Conservation (phyloP, 2,329 filamentous ascomycete species). For the Didymella pomorum region DNA sequence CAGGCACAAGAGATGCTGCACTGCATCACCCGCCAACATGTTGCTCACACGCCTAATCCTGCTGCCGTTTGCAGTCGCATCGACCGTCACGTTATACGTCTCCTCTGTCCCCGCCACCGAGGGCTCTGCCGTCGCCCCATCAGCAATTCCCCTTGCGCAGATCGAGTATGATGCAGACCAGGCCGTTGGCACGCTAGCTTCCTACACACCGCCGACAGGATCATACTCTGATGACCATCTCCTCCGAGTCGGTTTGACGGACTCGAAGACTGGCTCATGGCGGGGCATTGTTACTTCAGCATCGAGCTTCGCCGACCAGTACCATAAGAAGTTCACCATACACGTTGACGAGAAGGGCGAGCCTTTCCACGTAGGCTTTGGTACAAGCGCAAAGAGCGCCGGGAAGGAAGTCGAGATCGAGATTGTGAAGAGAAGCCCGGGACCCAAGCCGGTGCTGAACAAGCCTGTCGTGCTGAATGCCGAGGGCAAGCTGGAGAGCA, state of each 20-base stretch:
- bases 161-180: conserved; percentile 54
- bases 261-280: conserved; percentile 51
- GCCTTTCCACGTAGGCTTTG: conserved; percentile 57
- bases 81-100: conserved; percentile 50
- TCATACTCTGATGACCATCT: conserved; percentile 49
- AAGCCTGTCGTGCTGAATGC: conserved; percentile 65
- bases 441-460: conserved; percentile 57
- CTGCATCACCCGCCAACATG: conserved; percentile 41
- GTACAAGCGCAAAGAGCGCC: conserved; percentile 41
- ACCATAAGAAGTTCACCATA: conserved; percentile 55
- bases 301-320: conserved; percentile 52
- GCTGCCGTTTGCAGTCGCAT: conserved; percentile 50
- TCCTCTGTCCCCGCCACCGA: conserved; percentile 89
- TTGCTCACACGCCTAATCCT: conserved; percentile 46
- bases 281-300: conserved; percentile 57
- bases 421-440: conserved; percentile 50
- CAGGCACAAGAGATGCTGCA: conserved; percentile 3
- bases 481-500: conserved; percentile 59
- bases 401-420: conserved; percentile 54
- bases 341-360: conserved; percentile 55
- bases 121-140: conserved; percentile 61
- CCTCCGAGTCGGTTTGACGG: conserved; percentile 55
- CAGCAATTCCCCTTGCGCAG: conserved; percentile 53
- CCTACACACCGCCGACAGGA: conserved; percentile 48
- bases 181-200: conserved; percentile 45